These are phyloP conservation scores for Boletales sp. DNA, from an alignment of 768 basidiomycete species.

Conservation along the genomic window DNA sequence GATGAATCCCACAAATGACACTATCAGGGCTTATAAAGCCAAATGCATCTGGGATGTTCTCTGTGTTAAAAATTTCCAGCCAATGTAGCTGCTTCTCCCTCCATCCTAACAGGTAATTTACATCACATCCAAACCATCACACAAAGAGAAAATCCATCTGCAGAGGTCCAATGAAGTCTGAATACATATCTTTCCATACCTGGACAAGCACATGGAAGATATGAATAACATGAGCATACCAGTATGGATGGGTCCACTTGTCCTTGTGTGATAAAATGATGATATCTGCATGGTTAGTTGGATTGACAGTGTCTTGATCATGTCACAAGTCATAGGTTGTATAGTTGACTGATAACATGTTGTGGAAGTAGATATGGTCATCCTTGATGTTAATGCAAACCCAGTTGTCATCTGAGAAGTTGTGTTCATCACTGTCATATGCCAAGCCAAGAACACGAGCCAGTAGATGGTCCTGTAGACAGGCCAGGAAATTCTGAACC, in stretches of 20 bases:
- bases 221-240: conserved; percentile 29
- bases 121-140: conserved; percentile 34
- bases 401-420: conserved; percentile 21
- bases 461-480: conserved; percentile 20
- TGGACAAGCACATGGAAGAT: conserved; percentile 11
- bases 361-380: conserved; percentile 20
- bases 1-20: conserved; percentile 37
- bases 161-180: background rate
- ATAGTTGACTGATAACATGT: conserved; percentile 23
- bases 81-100: conserved; percentile 29
- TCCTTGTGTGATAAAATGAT: conserved; percentile 30
- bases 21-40: conserved; percentile 43
- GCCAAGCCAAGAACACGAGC: background rate
- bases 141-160: conserved; percentile 42
- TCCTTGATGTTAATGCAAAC: conserved; percentile 17
- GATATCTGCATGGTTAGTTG: conserved; percentile 29
- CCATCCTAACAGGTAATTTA: conserved; percentile 22
- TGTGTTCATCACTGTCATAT: conserved; percentile 28
- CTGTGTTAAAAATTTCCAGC: conserved; percentile 34
- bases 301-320: conserved; percentile 40
- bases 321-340: conserved; percentile 26
- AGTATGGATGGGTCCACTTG: conserved; percentile 33
- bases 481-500: conserved; percentile 18
- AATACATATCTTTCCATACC: background rate
- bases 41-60: conserved; percentile 29